Conservation (phyloP, 768 basidiomycete genomes). For the Russula griseocarnosa region DNA sequence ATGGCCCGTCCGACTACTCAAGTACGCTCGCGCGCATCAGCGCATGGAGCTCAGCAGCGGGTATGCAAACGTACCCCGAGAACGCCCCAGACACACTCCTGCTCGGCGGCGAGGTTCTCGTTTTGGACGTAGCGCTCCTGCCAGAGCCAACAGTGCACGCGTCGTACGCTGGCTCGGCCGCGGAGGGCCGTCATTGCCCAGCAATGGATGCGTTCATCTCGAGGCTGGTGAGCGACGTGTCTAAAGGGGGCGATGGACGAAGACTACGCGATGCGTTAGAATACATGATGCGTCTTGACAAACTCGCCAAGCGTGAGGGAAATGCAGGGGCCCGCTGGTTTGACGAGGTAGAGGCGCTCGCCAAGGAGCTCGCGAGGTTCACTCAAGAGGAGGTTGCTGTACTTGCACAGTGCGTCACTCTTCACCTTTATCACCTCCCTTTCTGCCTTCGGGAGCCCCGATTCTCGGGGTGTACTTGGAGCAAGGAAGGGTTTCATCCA, state of each 20-base stretch:
- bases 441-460: background rate
- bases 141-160: constrained; percentile 61
- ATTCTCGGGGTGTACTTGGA: constrained; percentile 26
- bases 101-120: constrained; percentile 21
- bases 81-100: constrained; percentile 13
- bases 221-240: constrained; percentile 44
- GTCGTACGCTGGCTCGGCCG: constrained; percentile 52
- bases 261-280: constrained; percentile 49
- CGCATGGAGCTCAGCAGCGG: constrained; percentile 17
- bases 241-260: constrained; percentile 51
- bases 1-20: constrained; percentile 15
- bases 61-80: constrained; percentile 23
- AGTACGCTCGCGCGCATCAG: constrained; percentile 14
- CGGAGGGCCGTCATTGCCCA: constrained; percentile 43
- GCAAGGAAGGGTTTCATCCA: background rate
- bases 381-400: constrained; percentile 51
- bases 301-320: constrained; percentile 56
- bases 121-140: constrained; percentile 32
- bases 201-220: constrained; percentile 63
- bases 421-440: constrained; percentile 14
- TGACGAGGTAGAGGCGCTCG: constrained; percentile 55
- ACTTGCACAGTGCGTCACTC: constrained; percentile 46
- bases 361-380: constrained; percentile 46
- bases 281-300: constrained; percentile 71
- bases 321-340: constrained; percentile 74